Percentiles rank a stretch among this genome's conserved stretches.
Conservation (phyloP, 345 rosid genomes). For the Sapria himalayana region DNA sequence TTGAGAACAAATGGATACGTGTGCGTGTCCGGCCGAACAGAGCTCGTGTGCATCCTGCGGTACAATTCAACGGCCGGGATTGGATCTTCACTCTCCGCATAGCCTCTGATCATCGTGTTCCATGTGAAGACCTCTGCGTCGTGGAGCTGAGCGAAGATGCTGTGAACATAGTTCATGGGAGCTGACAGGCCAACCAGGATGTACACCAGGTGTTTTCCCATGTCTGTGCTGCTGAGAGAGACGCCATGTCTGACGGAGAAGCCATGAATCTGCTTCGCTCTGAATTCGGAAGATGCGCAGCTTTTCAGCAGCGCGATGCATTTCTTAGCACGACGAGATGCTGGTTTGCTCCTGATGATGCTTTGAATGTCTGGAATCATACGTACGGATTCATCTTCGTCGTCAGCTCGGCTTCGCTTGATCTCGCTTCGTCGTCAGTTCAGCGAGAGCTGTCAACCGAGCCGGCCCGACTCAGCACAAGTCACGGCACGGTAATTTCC, state of each 20-base stretch:
- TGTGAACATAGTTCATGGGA: constrained; percentile 39
- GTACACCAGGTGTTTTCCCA: constrained; percentile 45
- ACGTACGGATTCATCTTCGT: neutral
- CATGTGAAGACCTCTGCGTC: constrained; percentile 38
- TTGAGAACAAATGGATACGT: constrained; percentile 77
- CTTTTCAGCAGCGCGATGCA: constrained; percentile 35
- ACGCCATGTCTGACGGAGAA: constrained; percentile 49
- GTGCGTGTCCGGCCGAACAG: constrained; percentile 46
- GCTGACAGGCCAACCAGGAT: constrained; percentile 32
- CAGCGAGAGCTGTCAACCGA: too few relatives aligned
- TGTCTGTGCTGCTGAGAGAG: constrained; percentile 16
- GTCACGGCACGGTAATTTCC: too few relatives aligned
- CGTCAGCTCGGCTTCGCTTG: too few relatives aligned
- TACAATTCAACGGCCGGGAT: constrained; percentile 31
- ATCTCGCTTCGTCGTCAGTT: too few relatives aligned
- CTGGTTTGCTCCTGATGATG: too few relatives aligned
- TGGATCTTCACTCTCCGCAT: constrained; percentile 39
- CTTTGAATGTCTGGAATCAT: constrained; percentile 2
- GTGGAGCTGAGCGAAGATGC: constrained; percentile 22
- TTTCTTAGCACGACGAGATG: constrained; percentile 12
- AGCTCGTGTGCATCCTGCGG: constrained; percentile 19
- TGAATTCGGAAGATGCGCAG: constrained; percentile 22
- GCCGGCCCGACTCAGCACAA: too few relatives aligned
- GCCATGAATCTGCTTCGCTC: constrained; percentile 47
- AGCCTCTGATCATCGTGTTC: constrained; percentile 74